These are phyloP conservation scores for Licmophora abbreviata DNA, from an alignment of 108 stramenopile genomes.

Conservation along the genomic window DNA sequence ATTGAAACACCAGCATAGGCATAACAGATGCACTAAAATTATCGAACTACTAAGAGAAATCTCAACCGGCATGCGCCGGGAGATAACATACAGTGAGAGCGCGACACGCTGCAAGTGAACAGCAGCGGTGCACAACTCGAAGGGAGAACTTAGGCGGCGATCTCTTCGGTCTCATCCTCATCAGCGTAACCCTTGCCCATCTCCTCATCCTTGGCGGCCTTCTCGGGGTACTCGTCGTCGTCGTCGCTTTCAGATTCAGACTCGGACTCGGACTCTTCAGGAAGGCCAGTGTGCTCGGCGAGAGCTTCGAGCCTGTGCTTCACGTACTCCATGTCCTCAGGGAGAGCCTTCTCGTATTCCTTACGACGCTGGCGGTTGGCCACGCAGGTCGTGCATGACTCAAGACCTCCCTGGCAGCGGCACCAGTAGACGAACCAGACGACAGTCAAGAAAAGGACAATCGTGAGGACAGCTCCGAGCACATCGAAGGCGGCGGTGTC, in stretches of 20 bases:
- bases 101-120: no score
- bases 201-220: conserved; percentile 2
- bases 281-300: conserved; percentile 37
- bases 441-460: conserved; percentile 11
- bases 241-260: no score
- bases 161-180: neutral
- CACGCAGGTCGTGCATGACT: conserved; percentile 15
- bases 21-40: no score
- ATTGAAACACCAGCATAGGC: no score
- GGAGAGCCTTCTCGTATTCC: conserved; percentile 18
- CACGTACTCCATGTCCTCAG: conserved; percentile 41
- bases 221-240: no score
- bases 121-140: no score
- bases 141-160: neutral
- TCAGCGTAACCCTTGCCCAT: neutral
- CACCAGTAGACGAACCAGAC: conserved; percentile 28
- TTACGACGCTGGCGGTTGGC: conserved; percentile 22
- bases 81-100: no score
- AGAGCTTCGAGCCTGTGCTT: conserved; percentile 31
- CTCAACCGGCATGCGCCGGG: no score
- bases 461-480: conserved; percentile 28
- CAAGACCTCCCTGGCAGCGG: conserved; percentile 35
- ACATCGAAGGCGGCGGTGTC: conserved; percentile 31
- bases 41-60: no score
- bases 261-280: conserved; percentile 28